phyloP scores from a whole-genome alignment of 768 basidiomycete genomes.

The Kwoniella sp. region DNA sequence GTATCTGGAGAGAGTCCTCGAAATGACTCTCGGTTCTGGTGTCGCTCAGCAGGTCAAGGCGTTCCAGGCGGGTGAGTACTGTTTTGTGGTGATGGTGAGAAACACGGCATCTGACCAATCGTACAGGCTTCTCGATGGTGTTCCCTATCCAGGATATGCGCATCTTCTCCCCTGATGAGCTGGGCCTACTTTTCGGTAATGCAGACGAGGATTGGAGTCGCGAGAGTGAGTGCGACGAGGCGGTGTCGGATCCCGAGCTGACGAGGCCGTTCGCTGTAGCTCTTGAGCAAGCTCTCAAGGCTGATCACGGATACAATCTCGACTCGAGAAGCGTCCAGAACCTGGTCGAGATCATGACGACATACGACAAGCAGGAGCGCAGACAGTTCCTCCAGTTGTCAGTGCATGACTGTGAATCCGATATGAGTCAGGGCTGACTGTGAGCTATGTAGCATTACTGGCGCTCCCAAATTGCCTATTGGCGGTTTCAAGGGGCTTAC shows the following conservation, averaged over 20 bases:
- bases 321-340: constrained; percentile 88
- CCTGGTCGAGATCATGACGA: constrained; percentile 78
- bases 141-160: constrained; percentile 87
- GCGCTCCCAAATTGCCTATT: constrained; percentile 92
- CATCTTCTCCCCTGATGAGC: constrained; percentile 87
- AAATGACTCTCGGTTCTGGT: constrained; percentile 80
- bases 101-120: too few relatives aligned
- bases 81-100: background rate
- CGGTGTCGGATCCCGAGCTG: background rate
- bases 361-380: constrained; percentile 67
- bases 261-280: constrained; percentile 54
- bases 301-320: constrained; percentile 95
- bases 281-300: constrained; percentile 82
- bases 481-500: constrained; percentile 95
- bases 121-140: constrained; percentile 58
- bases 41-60: constrained; percentile 74
- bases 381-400: constrained; percentile 85
- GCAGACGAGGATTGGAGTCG: constrained; percentile 94
- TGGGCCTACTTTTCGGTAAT: constrained; percentile 94
- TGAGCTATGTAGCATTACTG: constrained; percentile 61
- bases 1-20: constrained; percentile 79
- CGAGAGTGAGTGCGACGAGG: constrained; percentile 64
- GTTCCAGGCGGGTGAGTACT: constrained; percentile 65
- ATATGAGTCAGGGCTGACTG: background rate
- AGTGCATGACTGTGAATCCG: constrained; percentile 8